These are phyloP conservation scores for Salinomyces thailandicus DNA, from an alignment of 2,329 filamentous ascomycete genomes.

Conservation along the genomic window DNA sequence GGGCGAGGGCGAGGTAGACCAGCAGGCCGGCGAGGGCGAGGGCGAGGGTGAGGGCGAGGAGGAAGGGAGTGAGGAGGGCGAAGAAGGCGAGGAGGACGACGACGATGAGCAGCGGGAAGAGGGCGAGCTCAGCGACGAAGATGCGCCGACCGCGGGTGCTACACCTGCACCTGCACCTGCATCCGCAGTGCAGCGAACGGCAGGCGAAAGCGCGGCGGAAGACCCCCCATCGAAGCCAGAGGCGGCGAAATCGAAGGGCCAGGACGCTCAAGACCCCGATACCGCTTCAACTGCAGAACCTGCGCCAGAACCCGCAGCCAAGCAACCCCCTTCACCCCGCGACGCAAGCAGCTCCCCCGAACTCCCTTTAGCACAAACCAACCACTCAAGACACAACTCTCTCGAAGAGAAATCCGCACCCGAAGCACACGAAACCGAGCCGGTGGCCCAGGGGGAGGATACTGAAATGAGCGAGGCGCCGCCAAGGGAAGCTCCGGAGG, in stretches of 20 bases:
- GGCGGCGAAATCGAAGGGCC: slow-evolving; percentile 1
- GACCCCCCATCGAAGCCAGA: slow-evolving; percentile 2
- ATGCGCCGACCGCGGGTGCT: slow-evolving; percentile 14
- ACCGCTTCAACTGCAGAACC: not conserved
- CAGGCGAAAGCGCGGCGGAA: not conserved
- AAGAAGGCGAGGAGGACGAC: slow-evolving; percentile 35
- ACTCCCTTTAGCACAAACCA: slow-evolving; percentile 29
- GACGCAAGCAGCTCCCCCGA: slow-evolving; percentile 35
- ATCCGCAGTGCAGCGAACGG: not conserved
- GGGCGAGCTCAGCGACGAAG: slow-evolving; percentile 25
- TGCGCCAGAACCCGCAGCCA: slow-evolving; percentile 1
- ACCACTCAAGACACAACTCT: slow-evolving; percentile 32
- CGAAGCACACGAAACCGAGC: not conserved
- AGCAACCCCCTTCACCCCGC: slow-evolving; percentile 6
- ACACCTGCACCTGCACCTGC: slow-evolving; percentile 7
- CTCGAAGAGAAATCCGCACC: slow-evolving; percentile 2
- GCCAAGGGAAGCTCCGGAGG: not conserved
- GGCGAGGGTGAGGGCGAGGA: slow-evolving; percentile 38
- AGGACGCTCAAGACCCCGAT: not conserved
- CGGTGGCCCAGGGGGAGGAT: not conserved
- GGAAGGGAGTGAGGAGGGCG: slow-evolving; percentile 42
- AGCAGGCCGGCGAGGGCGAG: slow-evolving; percentile 37
- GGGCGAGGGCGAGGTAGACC: slow-evolving; percentile 33
- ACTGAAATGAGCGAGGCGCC: not conserved
- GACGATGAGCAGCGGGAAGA: slow-evolving; percentile 35